phyloP scores from a whole-genome alignment of 371 early-diverging fungal species.

The Mucor velutinosus region DNA sequence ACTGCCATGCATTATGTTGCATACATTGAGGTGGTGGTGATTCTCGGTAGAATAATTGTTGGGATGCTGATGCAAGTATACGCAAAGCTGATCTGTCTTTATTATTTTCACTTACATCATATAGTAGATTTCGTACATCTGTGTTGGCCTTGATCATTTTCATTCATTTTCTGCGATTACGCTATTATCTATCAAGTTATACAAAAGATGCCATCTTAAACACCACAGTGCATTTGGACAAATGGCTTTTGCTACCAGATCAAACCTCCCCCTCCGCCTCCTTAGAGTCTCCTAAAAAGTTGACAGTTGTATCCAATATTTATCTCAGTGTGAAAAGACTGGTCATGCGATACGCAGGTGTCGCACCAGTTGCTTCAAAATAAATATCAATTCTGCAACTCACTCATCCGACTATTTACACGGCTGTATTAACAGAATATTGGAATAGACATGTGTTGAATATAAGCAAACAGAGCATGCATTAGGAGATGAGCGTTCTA shows the following conservation, averaged over 20 bases:
- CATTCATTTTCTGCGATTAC: constrained; percentile 80
- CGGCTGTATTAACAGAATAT: too few relatives aligned
- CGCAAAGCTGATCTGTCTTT: not conserved
- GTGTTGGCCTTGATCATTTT: constrained; percentile 77
- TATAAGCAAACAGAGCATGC: too few relatives aligned
- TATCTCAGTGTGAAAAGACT: constrained; percentile 56
- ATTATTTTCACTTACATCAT: not conserved
- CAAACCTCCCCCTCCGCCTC: not conserved
- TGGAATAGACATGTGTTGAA: too few relatives aligned
- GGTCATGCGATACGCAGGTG: constrained; percentile 48
- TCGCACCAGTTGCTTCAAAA: not conserved
- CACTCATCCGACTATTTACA: too few relatives aligned
- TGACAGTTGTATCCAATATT: constrained; percentile 29
- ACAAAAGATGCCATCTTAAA: constrained; percentile 59
- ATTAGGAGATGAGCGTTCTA: too few relatives aligned
- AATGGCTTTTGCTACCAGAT: constrained; percentile 33
- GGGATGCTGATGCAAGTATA: constrained; percentile 59
- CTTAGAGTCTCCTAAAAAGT: not conserved
- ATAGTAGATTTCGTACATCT: constrained; percentile 65
- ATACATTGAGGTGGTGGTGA: constrained; percentile 75
- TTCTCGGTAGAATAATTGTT: constrained; percentile 67
- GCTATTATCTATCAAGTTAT: constrained; percentile 73
- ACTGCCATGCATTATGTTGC: constrained; percentile 74
- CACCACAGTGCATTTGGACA: constrained; percentile 54
- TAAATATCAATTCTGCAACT: too few relatives aligned